phyloP scores from a whole-genome alignment of 805 yeast genomes.

The Hanseniaspora clermontiae region DNA sequence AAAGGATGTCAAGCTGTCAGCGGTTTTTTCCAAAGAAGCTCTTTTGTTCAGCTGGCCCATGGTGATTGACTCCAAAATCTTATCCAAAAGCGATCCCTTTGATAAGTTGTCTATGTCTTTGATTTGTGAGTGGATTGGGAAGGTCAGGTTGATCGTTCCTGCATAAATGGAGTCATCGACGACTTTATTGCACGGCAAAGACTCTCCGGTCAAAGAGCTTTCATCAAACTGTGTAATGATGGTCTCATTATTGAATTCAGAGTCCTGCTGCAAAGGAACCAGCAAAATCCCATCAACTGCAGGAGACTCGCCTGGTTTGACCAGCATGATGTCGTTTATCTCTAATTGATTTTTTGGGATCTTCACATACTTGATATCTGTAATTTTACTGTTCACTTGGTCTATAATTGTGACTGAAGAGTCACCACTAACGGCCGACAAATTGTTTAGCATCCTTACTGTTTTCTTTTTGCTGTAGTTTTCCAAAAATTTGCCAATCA shows the following conservation, averaged over 20 bases:
- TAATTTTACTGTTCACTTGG: conserved; percentile 13
- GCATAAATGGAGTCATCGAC: conserved; percentile 59
- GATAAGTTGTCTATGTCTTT: conserved; percentile 3
- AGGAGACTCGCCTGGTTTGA: conserved; percentile 47
- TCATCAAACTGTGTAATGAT: conserved; percentile 40
- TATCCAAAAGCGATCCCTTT: conserved; percentile 52
- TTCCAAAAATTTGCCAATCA: conserved; percentile 60
- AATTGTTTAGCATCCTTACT: conserved; percentile 46
- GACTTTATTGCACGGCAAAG: conserved; percentile 42
- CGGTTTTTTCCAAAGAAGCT: conserved; percentile 51
- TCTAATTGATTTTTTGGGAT: conserved; percentile 37
- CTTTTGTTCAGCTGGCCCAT: conserved; percentile 63
- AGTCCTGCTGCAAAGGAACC: not conserved
- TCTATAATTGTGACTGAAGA: conserved; percentile 21
- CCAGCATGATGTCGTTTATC: conserved; percentile 37
- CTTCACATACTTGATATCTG: conserved; percentile 16
- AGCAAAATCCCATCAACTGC: conserved; percentile 40
- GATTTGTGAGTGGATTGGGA: conserved; percentile 5
- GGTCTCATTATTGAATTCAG: not conserved
- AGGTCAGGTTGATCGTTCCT: conserved; percentile 49
- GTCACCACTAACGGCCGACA: conserved; percentile 31
- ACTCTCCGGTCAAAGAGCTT: conserved; percentile 51
- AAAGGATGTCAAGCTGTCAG: conserved; percentile 54
- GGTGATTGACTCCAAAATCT: conserved; percentile 55
- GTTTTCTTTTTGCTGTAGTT: conserved; percentile 54